Evolutionary conservation across 2,329 filamentous ascomycete species (phyloP).

Genomic region (Tolypocladium amazonense): DNA sequence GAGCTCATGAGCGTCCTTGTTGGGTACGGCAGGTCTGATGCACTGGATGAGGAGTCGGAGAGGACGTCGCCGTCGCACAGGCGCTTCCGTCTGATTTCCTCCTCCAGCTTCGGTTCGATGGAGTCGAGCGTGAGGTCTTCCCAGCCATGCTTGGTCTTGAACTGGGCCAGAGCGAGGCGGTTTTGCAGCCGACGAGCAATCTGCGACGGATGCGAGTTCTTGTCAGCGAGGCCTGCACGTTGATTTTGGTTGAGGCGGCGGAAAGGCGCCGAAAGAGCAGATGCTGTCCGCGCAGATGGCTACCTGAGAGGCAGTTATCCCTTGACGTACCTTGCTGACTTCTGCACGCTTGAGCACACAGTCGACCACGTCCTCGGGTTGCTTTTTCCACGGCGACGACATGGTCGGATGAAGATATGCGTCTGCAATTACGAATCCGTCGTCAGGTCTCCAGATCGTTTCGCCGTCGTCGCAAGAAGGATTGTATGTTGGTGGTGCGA

Average conservation of each 20-base stretch:
- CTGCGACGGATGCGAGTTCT: constrained; percentile 31
- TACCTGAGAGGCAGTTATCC: neutral
- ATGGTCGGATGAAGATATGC: constrained; percentile 23
- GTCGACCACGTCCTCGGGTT: constrained; percentile 54
- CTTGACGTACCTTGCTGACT: constrained; percentile 57
- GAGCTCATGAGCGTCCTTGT: constrained; percentile 67
- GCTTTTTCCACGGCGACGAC: constrained; percentile 52
- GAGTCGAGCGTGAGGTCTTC: constrained; percentile 78
- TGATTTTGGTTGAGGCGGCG: neutral
- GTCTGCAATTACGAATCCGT: neutral
- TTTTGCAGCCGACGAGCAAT: constrained; percentile 90
- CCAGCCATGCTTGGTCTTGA: constrained; percentile 95
- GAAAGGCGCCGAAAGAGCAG: neutral
- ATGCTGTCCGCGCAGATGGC: neutral
- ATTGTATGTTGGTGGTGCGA: neutral
- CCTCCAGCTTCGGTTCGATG: constrained; percentile 75
- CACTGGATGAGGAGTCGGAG: constrained; percentile 78
- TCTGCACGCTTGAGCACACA: constrained; percentile 63
- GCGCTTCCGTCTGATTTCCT: constrained; percentile 66
- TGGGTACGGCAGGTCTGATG: constrained; percentile 66
- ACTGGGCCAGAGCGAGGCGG: constrained; percentile 87
- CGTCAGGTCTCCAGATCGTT: neutral
- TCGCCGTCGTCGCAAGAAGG: neutral
- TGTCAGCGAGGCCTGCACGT: neutral
- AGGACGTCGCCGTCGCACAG: constrained; percentile 61